phyloP scores from a whole-genome alignment of 2,329 filamentous ascomycete genomes.

The Coniella vitis region DNA sequence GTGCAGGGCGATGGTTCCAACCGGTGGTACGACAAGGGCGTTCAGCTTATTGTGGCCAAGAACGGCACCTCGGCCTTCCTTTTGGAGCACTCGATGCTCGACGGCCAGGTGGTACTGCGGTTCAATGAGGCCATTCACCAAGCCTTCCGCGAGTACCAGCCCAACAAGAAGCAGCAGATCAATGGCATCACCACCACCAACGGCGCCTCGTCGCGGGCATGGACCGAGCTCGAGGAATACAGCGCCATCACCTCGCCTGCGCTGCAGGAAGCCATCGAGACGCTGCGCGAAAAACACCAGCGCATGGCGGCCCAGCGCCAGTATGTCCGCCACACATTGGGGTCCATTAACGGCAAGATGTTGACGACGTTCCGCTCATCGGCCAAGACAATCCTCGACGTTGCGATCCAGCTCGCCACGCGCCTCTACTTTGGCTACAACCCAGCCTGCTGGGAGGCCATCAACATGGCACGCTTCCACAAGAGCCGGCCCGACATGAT shows the following conservation, averaged over 20 bases:
- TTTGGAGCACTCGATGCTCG: slow-evolving; percentile 20
- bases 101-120: slow-evolving; percentile 15
- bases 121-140: slow-evolving; percentile 14
- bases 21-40: slow-evolving; percentile 23
- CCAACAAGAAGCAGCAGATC: background rate
- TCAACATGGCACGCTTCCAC: slow-evolving; percentile 20
- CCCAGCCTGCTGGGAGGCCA: slow-evolving; percentile 18
- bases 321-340: slow-evolving; percentile 12
- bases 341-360: slow-evolving; percentile 11
- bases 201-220: too few species aligned
- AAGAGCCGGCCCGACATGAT: slow-evolving; percentile 19
- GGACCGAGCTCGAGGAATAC: background rate
- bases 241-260: slow-evolving; percentile 4
- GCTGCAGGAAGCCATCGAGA: slow-evolving; percentile 11
- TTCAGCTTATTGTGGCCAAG: slow-evolving; percentile 20
- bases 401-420: slow-evolving; percentile 19
- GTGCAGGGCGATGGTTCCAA: slow-evolving; percentile 21
- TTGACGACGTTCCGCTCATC: slow-evolving; percentile 8
- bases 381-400: slow-evolving; percentile 17
- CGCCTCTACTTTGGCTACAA: slow-evolving; percentile 19
- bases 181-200: background rate
- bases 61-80: slow-evolving; percentile 20
- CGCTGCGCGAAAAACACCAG: background rate
- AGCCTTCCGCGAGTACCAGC: slow-evolving; percentile 10
- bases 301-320: slow-evolving; percentile 15